Base-by-base conservation (phyloP, 345 rosid genomes). In the Aethionema arabicum region DNA sequence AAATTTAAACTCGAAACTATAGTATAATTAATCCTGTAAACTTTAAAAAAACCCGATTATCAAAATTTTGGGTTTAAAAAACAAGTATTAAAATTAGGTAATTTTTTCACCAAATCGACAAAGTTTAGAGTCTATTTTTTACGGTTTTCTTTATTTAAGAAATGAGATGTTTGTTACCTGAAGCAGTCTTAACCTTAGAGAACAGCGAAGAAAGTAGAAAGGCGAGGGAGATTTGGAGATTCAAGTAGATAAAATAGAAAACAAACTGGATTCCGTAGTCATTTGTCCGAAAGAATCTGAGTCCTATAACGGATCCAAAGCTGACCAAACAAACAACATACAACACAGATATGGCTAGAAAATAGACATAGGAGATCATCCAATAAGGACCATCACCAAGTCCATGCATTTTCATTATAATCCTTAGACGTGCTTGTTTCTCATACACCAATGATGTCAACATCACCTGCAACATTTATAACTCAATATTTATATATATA, bases 351-450 rank as follows among this genome's bases (percentile, higher is more conserved):
- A 85, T 64, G 69, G 58, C 29, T 42, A 88, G 76, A 74, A 85
- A 83, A 78, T 87, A 87, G 51, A 74, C 78, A 53, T 87, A 87
- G 53, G 91, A 73, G 56, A 87, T 87, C 75, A 83, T 45, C 91
- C 84, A 21, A 21, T 21, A 21, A 21, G 27, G 27, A 21, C 27
- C 27, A 21, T 21, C 27, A 21, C 27, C 27, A 60, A 87, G 95
- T 59, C 91, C 91, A 7, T 87, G 95, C 95, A 87, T 87, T 77
- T 85, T 85, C 95, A 87, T 87, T 87, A 87, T 87, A 56, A 87
- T 80, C 68, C 91, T 77, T 59, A 85, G 74, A 37, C 73, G 83
- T 55, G 81, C 84, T 53, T 83, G 77, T 40, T 83, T 87, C 77
- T 87, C 91, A 33, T 85, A 85, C 27, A 21, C 27, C 27, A 21